Evolutionary conservation across 805 yeast species (phyloP), one percentile per base, ranked within the genome.

Genomic region (Vanderwaltozyma tropicalis): DNA sequence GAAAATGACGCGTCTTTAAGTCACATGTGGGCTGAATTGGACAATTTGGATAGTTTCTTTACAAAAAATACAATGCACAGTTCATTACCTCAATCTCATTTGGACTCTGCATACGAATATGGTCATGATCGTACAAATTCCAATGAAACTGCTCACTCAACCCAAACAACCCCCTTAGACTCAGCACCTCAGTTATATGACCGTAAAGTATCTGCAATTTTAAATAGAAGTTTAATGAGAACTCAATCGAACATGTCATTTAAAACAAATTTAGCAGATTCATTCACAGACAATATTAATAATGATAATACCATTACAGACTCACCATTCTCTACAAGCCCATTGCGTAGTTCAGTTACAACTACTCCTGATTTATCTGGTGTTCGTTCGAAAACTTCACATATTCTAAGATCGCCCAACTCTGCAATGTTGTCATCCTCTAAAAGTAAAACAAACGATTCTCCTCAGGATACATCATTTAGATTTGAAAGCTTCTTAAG

Each of bases 1-100:
- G 78, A 75, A 38, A 76, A 70, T 26, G 86, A 80, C 40, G 84
- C 81, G 0, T 80, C 94, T 0, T 67, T 87, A 49, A 82, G 88
- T 51, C 81, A 86, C 52, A 85, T 87, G 83, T 81, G 94, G 79
- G 94, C 94, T 1, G 92, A 92, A 11, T 66, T 87, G 45, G 95
- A 87, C 51, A 87, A 85, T 47, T 68, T 87, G 47, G 95, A 87
- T 52, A 80, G 89, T 9, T 87, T 87, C 53, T 87, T 87, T 60
- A 82, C 94, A 0, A 81, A 78, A 40, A 81, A 76, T 29, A 37
- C 47, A 11, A 34, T 38, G 21, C 20, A 15, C 3, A 17, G 39
- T 12, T 18, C 33, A 13, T 31, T 35, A 4, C 43, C 47, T 2
- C 47, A 38, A 20, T 19, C 43, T 5, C 57, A 49, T 32, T 40